These are phyloP conservation scores for Flagelloscypha sp. DNA, from an alignment of 768 basidiomycete species.

Conservation along the genomic window DNA sequence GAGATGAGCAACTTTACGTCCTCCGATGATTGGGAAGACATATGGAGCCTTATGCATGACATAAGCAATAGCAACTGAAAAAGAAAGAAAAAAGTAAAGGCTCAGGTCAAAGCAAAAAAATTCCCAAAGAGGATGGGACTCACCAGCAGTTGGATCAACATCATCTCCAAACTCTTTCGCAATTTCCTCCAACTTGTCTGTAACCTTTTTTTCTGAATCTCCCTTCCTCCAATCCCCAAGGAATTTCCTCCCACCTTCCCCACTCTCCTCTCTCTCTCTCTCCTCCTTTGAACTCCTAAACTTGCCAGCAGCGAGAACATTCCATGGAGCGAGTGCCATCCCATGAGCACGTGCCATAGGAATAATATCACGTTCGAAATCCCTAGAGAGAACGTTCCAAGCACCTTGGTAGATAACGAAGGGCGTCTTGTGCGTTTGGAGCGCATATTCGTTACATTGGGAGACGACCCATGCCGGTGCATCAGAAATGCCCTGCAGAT, in stretches of 20 bases:
- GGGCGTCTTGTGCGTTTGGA: slow-evolving; percentile 30
- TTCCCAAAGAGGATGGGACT: no score
- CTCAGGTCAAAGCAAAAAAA: no score
- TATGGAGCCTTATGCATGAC: slow-evolving; percentile 31
- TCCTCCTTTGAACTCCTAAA: no score
- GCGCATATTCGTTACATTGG: slow-evolving; percentile 33
- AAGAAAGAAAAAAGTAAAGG: not conserved
- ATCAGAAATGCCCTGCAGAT: slow-evolving; percentile 18
- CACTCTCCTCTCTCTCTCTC: not conserved
- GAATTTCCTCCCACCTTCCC: not conserved
- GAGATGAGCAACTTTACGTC: slow-evolving; percentile 29
- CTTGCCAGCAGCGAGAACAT: no score
- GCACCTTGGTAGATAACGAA: slow-evolving; percentile 39
- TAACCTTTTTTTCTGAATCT: no score
- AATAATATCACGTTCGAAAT: slow-evolving; percentile 40
- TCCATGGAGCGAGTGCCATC: slow-evolving; percentile 25
- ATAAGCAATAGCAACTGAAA: slow-evolving; percentile 30
- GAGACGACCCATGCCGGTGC: slow-evolving; percentile 31
- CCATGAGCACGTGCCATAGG: slow-evolving; percentile 20
- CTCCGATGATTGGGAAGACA: slow-evolving; percentile 27
- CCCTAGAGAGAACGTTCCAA: slow-evolving; percentile 27
- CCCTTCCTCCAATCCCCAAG: not conserved
- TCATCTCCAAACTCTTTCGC: no score
- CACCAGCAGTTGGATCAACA: no score
- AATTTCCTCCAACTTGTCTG: no score